Evolutionary conservation across 148 eudicot species (phyloP).

Genomic region (Rhododendron kiyosumense): DNA sequence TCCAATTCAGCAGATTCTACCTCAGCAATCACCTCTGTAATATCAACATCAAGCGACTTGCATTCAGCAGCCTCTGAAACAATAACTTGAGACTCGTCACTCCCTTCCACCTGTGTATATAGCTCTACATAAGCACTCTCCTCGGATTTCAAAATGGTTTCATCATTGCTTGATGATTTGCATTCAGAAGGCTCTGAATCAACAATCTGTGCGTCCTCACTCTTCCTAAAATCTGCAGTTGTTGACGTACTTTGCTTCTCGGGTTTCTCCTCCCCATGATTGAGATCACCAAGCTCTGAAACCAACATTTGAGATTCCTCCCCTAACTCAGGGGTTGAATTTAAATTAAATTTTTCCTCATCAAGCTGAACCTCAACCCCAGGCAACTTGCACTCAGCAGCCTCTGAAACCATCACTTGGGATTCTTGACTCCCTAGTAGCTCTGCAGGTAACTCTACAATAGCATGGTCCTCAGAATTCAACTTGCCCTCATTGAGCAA

Average conservation of each 20-base stretch:
- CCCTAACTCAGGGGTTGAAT: constrained; percentile 2
- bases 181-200: constrained; percentile 1
- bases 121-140: constrained; percentile 11
- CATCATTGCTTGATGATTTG: not conserved
- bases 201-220: not conserved
- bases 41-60: not conserved
- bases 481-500: constrained; percentile 10
- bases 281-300: constrained; percentile 5
- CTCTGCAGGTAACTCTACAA: not conserved
- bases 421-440: constrained; percentile 1
- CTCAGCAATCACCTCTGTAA: constrained; percentile 15
- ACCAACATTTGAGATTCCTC: constrained; percentile 4
- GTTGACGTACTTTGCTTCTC: not conserved
- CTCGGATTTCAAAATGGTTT: not conserved
- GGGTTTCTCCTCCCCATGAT: constrained; percentile 14
- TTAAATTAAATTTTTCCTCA: constrained; percentile 10
- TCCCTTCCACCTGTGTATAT: constrained; percentile 15
- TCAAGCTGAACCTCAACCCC: not conserved
- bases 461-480: constrained; percentile 4
- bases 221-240: not conserved
- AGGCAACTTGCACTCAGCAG: not conserved
- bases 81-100: constrained; percentile 10
- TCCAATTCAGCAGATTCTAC: constrained; percentile 14
- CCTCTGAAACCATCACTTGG: not conserved
- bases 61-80: constrained; percentile 1